A percentile compares a stretch with the other conserved stretches of the same genome.
Evolutionary conservation across 2,329 filamentous ascomycete species (phyloP).

Genomic region (Ceratocystiopsis sp.): DNA sequence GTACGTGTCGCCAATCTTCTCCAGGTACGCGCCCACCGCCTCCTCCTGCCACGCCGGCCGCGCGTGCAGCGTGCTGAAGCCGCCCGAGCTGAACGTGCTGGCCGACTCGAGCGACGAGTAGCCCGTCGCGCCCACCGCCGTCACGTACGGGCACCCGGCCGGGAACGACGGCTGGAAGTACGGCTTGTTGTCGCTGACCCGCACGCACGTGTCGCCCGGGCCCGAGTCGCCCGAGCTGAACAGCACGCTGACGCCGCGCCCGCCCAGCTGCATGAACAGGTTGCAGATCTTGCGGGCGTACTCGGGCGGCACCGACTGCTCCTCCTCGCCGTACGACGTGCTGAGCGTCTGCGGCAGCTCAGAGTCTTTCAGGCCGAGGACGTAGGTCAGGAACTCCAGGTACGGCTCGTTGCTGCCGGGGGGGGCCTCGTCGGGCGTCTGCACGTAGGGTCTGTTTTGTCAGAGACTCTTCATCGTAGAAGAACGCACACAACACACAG

Average conservation of each 20-base stretch:
- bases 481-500: not conserved
- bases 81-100: constrained; percentile 20
- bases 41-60: constrained; percentile 23
- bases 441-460: constrained; percentile 31
- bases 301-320: constrained; percentile 42
- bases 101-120: constrained; percentile 15
- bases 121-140: constrained; percentile 40
- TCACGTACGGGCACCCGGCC: constrained; percentile 21
- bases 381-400: constrained; percentile 41
- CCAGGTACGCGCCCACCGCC: constrained; percentile 21
- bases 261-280: constrained; percentile 47
- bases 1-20: constrained; percentile 25
- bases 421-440: constrained; percentile 30
- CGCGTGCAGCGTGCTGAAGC: constrained; percentile 29
- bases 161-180: constrained; percentile 23
- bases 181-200: constrained; percentile 28
- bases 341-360: constrained; percentile 43
- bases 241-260: constrained; percentile 48
- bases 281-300: constrained; percentile 47
- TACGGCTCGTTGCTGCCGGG: constrained; percentile 51
- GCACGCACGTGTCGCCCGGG: constrained; percentile 42
- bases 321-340: constrained; percentile 50
- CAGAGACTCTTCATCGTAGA: not conserved
- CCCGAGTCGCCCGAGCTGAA: constrained; percentile 44
- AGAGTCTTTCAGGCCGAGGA: constrained; percentile 31